Percentiles rank a stretch among this genome's conserved stretches.
These are phyloP conservation scores for Heritiera littoralis DNA, from an alignment of 345 rosid genomes.

Conservation along the genomic window DNA sequence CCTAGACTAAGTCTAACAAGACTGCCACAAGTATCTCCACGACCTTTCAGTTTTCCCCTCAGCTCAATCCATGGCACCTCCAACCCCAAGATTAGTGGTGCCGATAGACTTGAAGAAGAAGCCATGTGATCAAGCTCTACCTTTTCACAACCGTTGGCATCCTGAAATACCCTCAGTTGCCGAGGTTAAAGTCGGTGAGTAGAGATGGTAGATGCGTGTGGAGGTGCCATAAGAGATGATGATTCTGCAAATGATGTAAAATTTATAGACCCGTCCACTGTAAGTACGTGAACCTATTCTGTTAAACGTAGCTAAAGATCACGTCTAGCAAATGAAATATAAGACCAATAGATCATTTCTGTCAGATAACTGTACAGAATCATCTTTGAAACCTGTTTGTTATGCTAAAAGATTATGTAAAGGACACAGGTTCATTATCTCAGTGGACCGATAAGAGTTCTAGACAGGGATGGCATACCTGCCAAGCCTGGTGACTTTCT, in stretches of 20 bases:
- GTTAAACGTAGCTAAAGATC: neutral
- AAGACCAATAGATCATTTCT: neutral
- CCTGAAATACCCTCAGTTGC: conserved; percentile 62
- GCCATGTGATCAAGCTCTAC: conserved; percentile 63
- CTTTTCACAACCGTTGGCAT: conserved; percentile 84
- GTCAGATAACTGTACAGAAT: neutral
- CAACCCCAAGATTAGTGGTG: conserved; percentile 54
- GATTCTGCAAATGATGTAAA: conserved; percentile 58
- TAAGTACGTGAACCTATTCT: conserved; percentile 37
- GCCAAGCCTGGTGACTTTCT: conserved; percentile 86
- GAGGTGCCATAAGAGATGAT: conserved; percentile 66
- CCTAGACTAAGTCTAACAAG: conserved; percentile 3
- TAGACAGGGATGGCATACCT: conserved; percentile 62
- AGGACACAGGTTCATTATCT: conserved; percentile 63
- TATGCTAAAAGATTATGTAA: neutral
- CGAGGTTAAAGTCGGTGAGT: conserved; percentile 49
- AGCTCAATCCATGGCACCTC: conserved; percentile 50
- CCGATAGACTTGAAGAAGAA: conserved; percentile 66
- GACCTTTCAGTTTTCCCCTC: conserved; percentile 1
- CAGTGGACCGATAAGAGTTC: conserved; percentile 73
- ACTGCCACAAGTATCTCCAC: neutral
- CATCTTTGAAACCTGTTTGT: neutral
- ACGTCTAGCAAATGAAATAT: neutral
- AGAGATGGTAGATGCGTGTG: conserved; percentile 61
- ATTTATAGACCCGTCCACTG: conserved; percentile 49